Conservation (phyloP, 1,139 yeast genomes). For the Diutina catenulata region DNA sequence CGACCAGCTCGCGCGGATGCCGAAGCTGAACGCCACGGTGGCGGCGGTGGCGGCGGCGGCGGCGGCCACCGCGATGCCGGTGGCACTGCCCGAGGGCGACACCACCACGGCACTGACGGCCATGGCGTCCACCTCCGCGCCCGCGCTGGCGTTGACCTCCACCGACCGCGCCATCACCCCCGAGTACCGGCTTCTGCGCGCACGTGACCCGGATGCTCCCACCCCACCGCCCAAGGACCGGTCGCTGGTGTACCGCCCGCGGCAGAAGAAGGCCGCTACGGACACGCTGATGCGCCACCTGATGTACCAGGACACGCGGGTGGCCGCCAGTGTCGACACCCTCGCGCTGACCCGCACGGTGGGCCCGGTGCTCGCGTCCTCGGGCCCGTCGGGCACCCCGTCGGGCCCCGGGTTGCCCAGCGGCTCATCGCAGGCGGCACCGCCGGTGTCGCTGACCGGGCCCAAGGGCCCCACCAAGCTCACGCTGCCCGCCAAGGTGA, state of each 20-base stretch:
- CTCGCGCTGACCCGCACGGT: background rate
- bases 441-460: background rate
- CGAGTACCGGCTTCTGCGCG: background rate
- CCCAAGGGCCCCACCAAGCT: constrained; percentile 3
- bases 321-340: background rate
- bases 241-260: constrained; percentile 2
- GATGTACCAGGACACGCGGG: background rate
- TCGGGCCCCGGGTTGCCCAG: too few relatives aligned
- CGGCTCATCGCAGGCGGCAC: background rate
- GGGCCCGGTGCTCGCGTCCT: background rate
- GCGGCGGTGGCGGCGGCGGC: constrained; percentile 1
- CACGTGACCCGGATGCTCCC: constrained; percentile 4
- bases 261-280: background rate
- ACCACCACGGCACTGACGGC: background rate
- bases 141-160: background rate
- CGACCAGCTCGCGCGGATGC: background rate
- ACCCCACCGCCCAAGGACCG: constrained; percentile 4
- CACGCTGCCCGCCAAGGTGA: constrained; percentile 2
- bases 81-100: background rate
- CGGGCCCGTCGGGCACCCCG: too few relatives aligned
- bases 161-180: background rate
- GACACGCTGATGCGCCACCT: background rate
- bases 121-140: background rate
- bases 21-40: constrained; percentile 2
- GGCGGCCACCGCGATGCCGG: background rate